phyloP scores from a whole-genome alignment of 73 alveolate species.

The Paramecium sexaurelia region DNA sequence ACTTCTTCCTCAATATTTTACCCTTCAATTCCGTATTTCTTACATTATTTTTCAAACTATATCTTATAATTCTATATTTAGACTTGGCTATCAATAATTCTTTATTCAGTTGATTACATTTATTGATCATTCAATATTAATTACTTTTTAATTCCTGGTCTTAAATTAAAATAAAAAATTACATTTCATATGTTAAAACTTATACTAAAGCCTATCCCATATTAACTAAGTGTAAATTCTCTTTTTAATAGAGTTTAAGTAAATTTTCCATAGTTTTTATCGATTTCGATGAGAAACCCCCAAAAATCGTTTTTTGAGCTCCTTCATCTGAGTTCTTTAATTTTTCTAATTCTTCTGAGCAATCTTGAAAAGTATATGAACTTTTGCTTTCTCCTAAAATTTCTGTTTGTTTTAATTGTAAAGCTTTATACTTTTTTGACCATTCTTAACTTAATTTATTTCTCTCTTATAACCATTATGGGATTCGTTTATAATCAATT shows the following conservation, averaged over 20 bases:
- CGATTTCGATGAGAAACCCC: slow-evolving; percentile 10
- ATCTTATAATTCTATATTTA: background rate
- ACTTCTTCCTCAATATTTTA: slow-evolving; percentile 46
- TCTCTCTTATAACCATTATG: background rate
- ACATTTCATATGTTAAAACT: slow-evolving; percentile 19
- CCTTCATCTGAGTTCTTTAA: slow-evolving; percentile 39
- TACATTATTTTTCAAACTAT: background rate
- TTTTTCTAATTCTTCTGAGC: slow-evolving; percentile 1
- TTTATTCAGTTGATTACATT: background rate
- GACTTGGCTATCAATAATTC: background rate
- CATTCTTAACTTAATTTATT: background rate
- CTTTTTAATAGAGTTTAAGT: slow-evolving; percentile 15
- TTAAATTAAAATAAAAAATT: background rate
- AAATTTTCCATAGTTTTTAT: background rate
- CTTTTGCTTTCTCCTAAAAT: background rate
- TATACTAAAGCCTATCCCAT: background rate
- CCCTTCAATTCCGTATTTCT: slow-evolving; percentile 16
- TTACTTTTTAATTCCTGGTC: slow-evolving; percentile 46
- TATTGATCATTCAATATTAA: background rate
- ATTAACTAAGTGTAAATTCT: slow-evolving; percentile 29
- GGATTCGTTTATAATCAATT: slow-evolving; percentile 23
- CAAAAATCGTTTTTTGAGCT: background rate
- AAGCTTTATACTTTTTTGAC: slow-evolving; percentile 50
- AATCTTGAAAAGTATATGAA: background rate
- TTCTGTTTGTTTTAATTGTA: slow-evolving; percentile 15